phyloP scores from a whole-genome alignment of 805 yeast genomes.

The Teunomyces cretensis region DNA sequence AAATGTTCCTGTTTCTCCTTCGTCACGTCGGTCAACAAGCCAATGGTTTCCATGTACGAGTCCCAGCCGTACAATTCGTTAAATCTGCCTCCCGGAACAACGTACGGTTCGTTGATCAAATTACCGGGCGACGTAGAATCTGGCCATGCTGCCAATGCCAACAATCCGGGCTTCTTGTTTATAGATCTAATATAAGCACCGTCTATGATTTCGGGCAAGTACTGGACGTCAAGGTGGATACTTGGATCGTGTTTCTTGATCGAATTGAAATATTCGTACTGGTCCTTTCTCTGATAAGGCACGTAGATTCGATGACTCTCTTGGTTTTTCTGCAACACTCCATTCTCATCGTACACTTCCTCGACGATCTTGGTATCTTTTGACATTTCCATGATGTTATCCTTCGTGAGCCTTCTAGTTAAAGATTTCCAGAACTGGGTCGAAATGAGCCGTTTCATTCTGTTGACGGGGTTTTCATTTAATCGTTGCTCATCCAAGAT shows the following conservation, averaged over 20 bases:
- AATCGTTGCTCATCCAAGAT: constrained; percentile 79
- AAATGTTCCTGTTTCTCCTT: constrained; percentile 40
- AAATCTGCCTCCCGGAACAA: constrained; percentile 96
- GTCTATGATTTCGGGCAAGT: constrained; percentile 71
- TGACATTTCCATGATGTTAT: constrained; percentile 68
- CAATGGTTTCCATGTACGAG: constrained; percentile 87
- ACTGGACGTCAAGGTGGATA: constrained; percentile 66
- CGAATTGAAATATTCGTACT: constrained; percentile 62
- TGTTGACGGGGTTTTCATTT: constrained; percentile 81
- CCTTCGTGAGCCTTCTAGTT: constrained; percentile 66
- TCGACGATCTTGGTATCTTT: constrained; percentile 72
- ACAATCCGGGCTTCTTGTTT: constrained; percentile 79
- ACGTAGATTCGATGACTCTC: constrained; percentile 76
- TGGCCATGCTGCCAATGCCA: constrained; percentile 72
- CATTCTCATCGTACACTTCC: constrained; percentile 35
- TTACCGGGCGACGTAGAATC: constrained; percentile 54
- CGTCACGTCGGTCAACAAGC: constrained; percentile 61
- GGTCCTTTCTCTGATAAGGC: constrained; percentile 68
- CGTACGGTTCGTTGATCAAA: constrained; percentile 74
- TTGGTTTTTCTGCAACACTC: constrained; percentile 34
- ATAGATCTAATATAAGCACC: constrained; percentile 75
- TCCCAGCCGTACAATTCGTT: constrained; percentile 99
- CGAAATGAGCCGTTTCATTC: constrained; percentile 70
- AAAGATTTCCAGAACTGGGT: constrained; percentile 79
- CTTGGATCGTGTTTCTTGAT: constrained; percentile 57